Percentiles rank a stretch among this genome's conserved stretches.
phyloP scores from a whole-genome alignment of 2,329 filamentous ascomycete species.

The Ceratocystis variospora region DNA sequence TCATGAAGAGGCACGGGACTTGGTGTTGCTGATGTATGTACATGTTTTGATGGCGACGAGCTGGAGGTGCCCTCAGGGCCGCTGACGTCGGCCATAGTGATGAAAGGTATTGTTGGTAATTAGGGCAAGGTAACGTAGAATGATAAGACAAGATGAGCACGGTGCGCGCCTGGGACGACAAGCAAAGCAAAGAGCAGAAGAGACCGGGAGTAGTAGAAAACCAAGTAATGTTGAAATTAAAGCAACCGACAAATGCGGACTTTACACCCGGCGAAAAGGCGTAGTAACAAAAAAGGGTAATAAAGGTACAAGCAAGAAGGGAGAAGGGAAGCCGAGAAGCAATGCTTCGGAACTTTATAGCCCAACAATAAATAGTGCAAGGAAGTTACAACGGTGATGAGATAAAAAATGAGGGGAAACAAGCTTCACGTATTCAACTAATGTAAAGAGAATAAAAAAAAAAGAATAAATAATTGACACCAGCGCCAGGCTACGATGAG shows the following conservation, averaged over 20 bases:
- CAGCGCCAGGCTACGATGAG: background rate
- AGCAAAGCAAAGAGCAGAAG: background rate
- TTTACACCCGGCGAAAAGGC: background rate
- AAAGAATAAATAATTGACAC: background rate
- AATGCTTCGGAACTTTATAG: background rate
- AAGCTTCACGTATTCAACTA: background rate
- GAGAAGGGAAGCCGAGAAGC: background rate
- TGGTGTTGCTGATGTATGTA: background rate
- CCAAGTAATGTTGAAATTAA: background rate
- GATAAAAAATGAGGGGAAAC: background rate
- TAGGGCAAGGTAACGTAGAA: background rate
- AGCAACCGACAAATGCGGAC: background rate
- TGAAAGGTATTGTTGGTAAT: background rate
- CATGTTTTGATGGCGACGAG: background rate
- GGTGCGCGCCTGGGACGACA: background rate
- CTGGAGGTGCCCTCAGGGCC: background rate
- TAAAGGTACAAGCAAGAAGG: background rate
- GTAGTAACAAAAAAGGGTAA: background rate
- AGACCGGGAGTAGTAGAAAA: background rate
- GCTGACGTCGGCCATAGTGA: conserved; percentile 1
- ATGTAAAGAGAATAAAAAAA: background rate
- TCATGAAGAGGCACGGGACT: background rate
- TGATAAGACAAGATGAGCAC: background rate
- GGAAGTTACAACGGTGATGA: background rate
- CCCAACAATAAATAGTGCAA: background rate